Base-by-base conservation (phyloP, 2,329 filamentous ascomycete species). In the Pyricularia sp. region DNA sequence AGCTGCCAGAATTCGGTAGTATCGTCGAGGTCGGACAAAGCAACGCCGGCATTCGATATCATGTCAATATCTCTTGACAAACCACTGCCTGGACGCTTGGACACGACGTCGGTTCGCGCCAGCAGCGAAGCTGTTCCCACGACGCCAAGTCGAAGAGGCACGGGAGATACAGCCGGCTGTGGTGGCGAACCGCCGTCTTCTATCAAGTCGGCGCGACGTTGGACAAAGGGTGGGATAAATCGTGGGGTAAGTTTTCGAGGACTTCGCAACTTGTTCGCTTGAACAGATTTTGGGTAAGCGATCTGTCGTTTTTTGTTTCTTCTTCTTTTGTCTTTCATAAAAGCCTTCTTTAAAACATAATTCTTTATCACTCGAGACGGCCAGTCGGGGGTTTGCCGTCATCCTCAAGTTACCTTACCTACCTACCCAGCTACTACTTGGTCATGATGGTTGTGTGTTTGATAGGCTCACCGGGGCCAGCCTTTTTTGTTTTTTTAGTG, bases 221-320 rank as follows among this genome's bases (percentile, higher is more conserved):
- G 77, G 77, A 69, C 72, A 28, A 76, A 72, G 66, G 72, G 74
- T 8, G 71, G 75, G 35, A 70, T 75, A 64, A 78, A 77, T 67
- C 73, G 73, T 59, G 75, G 75, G 13, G 69, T 74, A 30, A 71
- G 77, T 68, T 73, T 75, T 22, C 75, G 77, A 65, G 75, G 78
- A 9, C 73, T 80, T 64, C 77, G 78, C 55, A 79, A 73, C 65
- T 73, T 81, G 64, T 81, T 82, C 69, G 77, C 77, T 63, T 81
- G 70, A 70, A 22, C 44, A 55, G 33, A 10, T n/a, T 19, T 33
- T 60, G 57, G n/a, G 57, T 60, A 16, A 62, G 31, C 19, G 35
- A 24, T 40, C 30, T 30, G 4, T 26, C 26, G 26, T 26, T 26
- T 33, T n/a, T 31, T 60, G n/a, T 62, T 60, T 31, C 19, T 1